These are phyloP conservation scores for Clarireedia monteithiana DNA, from an alignment of 2,329 filamentous ascomycete species.

Conservation along the genomic window DNA sequence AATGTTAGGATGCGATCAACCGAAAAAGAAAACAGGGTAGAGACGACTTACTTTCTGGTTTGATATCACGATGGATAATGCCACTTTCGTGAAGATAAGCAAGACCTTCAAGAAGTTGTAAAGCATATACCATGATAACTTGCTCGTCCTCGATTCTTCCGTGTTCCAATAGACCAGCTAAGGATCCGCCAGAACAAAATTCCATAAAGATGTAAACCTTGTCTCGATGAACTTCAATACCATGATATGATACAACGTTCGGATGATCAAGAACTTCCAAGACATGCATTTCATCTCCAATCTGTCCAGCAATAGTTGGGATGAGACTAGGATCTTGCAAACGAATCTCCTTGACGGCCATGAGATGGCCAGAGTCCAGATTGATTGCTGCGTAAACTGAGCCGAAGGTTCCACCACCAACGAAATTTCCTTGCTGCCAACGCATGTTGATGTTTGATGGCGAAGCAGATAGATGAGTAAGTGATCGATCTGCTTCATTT, in stretches of 20 bases:
- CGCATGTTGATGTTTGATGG: conserved; percentile 92
- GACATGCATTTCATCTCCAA: conserved; percentile 94
- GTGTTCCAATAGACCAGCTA: conserved; percentile 85
- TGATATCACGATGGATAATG: conserved; percentile 95
- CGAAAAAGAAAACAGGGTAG: neutral
- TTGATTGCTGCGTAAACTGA: conserved; percentile 98
- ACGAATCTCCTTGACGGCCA: conserved; percentile 98
- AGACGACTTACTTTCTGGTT: conserved; percentile 76
- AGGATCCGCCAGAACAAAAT: conserved; percentile 90
- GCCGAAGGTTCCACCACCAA: conserved; percentile 93
- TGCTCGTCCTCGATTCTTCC: conserved; percentile 97
- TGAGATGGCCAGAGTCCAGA: conserved; percentile 87
- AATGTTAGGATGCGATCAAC: conserved; percentile 10
- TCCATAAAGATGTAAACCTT: conserved; percentile 99
- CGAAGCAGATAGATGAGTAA: conserved; percentile 88
- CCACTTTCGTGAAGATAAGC: conserved; percentile 86
- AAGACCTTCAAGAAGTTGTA: conserved; percentile 89
- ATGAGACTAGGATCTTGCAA: conserved; percentile 95
- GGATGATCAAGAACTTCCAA: conserved; percentile 93
- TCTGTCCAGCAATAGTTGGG: conserved; percentile 86
- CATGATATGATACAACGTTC: conserved; percentile 95
- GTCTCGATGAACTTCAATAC: conserved; percentile 95
- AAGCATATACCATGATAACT: conserved; percentile 91
- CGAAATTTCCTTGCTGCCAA: conserved; percentile 98
- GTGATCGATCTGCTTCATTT: conserved; percentile 90